These are phyloP conservation scores for Chaetomium fimeti DNA, from an alignment of 495 filamentous ascomycete genomes.

Conservation along the genomic window DNA sequence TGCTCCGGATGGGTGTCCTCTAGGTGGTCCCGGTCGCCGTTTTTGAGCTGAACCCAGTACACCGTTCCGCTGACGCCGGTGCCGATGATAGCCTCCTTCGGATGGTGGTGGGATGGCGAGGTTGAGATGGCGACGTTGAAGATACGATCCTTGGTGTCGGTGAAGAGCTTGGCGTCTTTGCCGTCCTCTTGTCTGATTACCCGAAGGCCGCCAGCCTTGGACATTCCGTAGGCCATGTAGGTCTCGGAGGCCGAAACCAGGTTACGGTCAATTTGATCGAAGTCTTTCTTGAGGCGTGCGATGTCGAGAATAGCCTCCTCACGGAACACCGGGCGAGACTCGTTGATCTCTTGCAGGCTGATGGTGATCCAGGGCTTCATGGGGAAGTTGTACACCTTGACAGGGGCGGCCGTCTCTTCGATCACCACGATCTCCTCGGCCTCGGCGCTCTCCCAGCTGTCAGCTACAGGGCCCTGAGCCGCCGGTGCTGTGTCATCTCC, in stretches of 20 bases:
- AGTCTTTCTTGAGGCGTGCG: conserved; percentile 91
- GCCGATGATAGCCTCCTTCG: conserved; percentile 77
- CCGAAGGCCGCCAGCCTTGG: conserved; percentile 84
- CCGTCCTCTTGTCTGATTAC: conserved; percentile 94
- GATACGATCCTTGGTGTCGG: conserved; percentile 79
- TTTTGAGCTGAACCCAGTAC: conserved; percentile 80
- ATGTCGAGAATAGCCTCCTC: conserved; percentile 80
- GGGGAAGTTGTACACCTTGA: conserved; percentile 90
- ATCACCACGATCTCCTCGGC: conserved; percentile 68
- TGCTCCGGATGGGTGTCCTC: conserved; percentile 69
- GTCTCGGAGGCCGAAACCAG: conserved; percentile 84
- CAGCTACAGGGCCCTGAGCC: conserved; percentile 52
- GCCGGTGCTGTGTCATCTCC: conserved; percentile 55
- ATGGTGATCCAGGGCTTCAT: conserved; percentile 94
- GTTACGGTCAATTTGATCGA: conserved; percentile 94
- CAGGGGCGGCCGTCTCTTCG: conserved; percentile 62
- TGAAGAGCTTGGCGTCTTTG: conserved; percentile 83
- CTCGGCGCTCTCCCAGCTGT: conserved; percentile 78
- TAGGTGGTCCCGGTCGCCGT: conserved; percentile 68
- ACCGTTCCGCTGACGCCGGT: conserved; percentile 92
- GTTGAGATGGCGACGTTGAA: conserved; percentile 87
- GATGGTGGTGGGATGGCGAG: conserved; percentile 48
- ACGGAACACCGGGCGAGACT: conserved; percentile 54
- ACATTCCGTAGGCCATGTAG: conserved; percentile 90
- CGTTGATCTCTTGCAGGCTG: conserved; percentile 48